These are phyloP conservation scores for Phytophthora pistaciae DNA, from an alignment of 352 stramenopile species.

Conservation along the genomic window DNA sequence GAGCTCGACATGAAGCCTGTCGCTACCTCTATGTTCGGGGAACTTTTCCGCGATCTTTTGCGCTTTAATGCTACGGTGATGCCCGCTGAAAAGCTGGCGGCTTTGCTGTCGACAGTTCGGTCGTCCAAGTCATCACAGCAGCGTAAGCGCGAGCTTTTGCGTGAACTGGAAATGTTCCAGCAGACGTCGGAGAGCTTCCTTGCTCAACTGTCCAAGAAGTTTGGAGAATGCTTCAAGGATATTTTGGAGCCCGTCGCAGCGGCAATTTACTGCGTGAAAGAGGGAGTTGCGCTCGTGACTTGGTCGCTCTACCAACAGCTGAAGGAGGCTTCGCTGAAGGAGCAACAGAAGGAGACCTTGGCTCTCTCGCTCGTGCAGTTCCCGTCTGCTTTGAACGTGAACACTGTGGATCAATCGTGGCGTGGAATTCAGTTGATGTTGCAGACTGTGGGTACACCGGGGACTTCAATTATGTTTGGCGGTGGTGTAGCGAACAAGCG, in stretches of 20 bases:
- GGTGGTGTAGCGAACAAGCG: slow-evolving; percentile 48
- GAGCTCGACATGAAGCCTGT: slow-evolving; percentile 41
- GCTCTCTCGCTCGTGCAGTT: slow-evolving; percentile 79
- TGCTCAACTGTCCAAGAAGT: slow-evolving; percentile 74
- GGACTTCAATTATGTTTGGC: slow-evolving; percentile 59
- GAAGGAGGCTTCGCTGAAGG: slow-evolving; percentile 53
- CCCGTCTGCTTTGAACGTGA: slow-evolving; percentile 46
- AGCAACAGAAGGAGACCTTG: slow-evolving; percentile 58
- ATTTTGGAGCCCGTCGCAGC: slow-evolving; percentile 83
- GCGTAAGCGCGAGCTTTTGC: slow-evolving; percentile 76
- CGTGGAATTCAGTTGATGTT: slow-evolving; percentile 73
- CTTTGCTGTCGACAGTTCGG: slow-evolving; percentile 51
- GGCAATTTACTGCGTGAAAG: slow-evolving; percentile 87
- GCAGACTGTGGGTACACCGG: slow-evolving; percentile 52
- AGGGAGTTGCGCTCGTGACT: slow-evolving; percentile 80
- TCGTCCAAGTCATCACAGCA: slow-evolving; percentile 41
- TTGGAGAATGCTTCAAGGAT: slow-evolving; percentile 80
- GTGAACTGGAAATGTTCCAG: slow-evolving; percentile 90
- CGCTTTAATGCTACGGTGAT: slow-evolving; percentile 84
- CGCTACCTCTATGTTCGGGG: slow-evolving; percentile 60
- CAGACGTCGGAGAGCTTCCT: slow-evolving; percentile 88
- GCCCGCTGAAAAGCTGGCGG: slow-evolving; percentile 62
- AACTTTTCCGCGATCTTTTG: slow-evolving; percentile 79
- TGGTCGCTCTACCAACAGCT: slow-evolving; percentile 71
- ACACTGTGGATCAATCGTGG: slow-evolving; percentile 71